Evolutionary conservation across 1,284 basidiomycete genomes (phyloP), one percentile per base, ranked within the genome.

Genomic region (Vanrija sp.): DNA sequence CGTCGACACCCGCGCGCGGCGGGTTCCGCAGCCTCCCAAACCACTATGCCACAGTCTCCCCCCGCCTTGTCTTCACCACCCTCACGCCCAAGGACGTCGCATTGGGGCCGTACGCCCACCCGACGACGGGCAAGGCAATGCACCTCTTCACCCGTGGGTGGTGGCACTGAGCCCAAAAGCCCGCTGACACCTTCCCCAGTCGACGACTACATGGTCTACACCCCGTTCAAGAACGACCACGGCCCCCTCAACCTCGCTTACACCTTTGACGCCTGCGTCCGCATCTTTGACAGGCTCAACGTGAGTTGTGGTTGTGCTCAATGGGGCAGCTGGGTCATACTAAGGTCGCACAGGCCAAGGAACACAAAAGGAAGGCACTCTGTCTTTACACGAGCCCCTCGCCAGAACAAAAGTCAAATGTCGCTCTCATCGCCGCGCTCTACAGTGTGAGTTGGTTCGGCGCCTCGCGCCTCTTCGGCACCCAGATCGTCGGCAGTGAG

Each of bases 151-250:
- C 71, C 16, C 59, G 73, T 74, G 49, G 64, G 71, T 65, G 3
- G 28, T 23, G 21, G 21, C 21, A 23, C 21, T 23, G 21, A 54
- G 18, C 25, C 28, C 38, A 42, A 23, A 38, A 7, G 46, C 14
- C 12, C 12, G 42, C 46, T 47, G 38, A 61, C 51, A 23, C 21
- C 21, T 23, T 23, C 26, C 16, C 18, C 52, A 75, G 73, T 75
- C 63, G 73, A 98, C 78, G 86, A 94, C 77, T 86, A 92, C 62
- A 83, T 98, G 51, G 82, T 87, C 61, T 98, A 98, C 79, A 84
- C 93, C 55, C 89, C 89, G 38, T 98, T 98, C 82, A 92, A 88
- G 71, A 85, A 89, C 70, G 93, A 97, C 75, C 91, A 89, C 86
- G 95, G 95, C 10, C 95, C 96, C 16, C 80, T 95, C 58, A 96